These are phyloP conservation scores for Sordariomycetes sp. DNA, from an alignment of 2,329 filamentous ascomycete species.

Conservation along the genomic window DNA sequence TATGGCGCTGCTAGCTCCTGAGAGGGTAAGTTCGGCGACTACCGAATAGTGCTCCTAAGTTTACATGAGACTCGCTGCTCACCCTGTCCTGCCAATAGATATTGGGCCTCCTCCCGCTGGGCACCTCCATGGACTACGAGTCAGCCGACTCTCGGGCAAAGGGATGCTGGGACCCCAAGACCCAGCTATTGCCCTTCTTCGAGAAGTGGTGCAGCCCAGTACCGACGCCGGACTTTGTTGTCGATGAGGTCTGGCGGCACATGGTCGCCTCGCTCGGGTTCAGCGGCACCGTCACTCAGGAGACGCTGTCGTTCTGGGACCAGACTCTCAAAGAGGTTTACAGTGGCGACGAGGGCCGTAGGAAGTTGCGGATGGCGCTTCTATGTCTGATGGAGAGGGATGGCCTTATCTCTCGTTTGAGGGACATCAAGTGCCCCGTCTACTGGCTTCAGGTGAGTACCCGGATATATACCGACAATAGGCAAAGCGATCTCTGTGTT, in stretches of 20 bases:
- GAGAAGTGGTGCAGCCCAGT: constrained; percentile 23
- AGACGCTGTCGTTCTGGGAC: constrained; percentile 29
- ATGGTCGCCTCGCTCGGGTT: constrained; percentile 32
- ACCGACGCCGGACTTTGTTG: constrained; percentile 30
- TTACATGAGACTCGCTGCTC: not conserved
- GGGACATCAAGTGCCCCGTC: constrained; percentile 34
- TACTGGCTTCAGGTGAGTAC: constrained; percentile 37
- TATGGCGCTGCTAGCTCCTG: constrained; percentile 36
- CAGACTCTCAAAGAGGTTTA: constrained; percentile 30
- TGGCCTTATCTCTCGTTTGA: constrained; percentile 28
- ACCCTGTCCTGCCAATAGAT: constrained; percentile 19
- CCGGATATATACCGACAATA: too few species aligned
- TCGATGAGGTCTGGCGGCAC: constrained; percentile 30
- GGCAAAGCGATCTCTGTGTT: too few species aligned
- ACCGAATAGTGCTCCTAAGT: not conserved
- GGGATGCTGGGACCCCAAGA: constrained; percentile 34
- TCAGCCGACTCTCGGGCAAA: constrained; percentile 27
- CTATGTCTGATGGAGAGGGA: constrained; percentile 31
- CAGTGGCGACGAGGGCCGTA: constrained; percentile 32
- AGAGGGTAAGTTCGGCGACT: constrained; percentile 20
- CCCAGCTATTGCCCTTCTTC: constrained; percentile 25
- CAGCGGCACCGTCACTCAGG: constrained; percentile 20
- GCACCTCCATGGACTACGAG: constrained; percentile 40
- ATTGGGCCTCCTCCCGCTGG: constrained; percentile 30
- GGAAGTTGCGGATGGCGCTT: constrained; percentile 30